These are phyloP conservation scores for Cystobasidiaceae sp. DNA, from an alignment of 1,284 basidiomycete species.

Conservation along the genomic window DNA sequence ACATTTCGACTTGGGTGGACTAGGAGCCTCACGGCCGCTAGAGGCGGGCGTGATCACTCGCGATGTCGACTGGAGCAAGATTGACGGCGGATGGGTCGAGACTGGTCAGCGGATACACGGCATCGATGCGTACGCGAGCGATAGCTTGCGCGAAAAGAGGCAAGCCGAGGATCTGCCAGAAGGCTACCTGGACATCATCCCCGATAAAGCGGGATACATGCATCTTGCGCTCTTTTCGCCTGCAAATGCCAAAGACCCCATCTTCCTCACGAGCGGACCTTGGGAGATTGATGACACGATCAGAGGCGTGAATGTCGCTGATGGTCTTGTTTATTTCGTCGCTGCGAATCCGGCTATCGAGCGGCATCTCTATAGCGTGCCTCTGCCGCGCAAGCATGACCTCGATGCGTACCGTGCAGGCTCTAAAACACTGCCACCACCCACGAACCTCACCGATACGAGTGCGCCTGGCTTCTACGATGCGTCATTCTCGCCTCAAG, in stretches of 20 bases:
- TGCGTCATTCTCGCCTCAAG: slow-evolving; percentile 70
- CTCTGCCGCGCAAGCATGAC: slow-evolving; percentile 53
- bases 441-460: slow-evolving; percentile 63
- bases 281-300: slow-evolving; percentile 84
- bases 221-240: slow-evolving; percentile 85
- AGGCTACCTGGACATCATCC: slow-evolving; percentile 83
- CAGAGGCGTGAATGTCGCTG: slow-evolving; percentile 62
- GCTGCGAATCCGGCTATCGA: slow-evolving; percentile 75
- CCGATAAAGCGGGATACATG: slow-evolving; percentile 70
- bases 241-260: slow-evolving; percentile 60
- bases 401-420: slow-evolving; percentile 35
- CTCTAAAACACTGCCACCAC: slow-evolving; percentile 45
- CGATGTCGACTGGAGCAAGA: slow-evolving; percentile 65
- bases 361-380: slow-evolving; percentile 73
- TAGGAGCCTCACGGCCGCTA: slow-evolving; percentile 34
- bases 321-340: slow-evolving; percentile 74
- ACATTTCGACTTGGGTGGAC: slow-evolving; percentile 59
- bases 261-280: slow-evolving; percentile 74
- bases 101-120: slow-evolving; percentile 42
- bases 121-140: not conserved
- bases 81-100: slow-evolving; percentile 91
- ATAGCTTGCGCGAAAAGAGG: not conserved
- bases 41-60: slow-evolving; percentile 60
- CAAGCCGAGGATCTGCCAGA: slow-evolving; percentile 35
- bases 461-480: slow-evolving; percentile 59